Conservation (phyloP, 192 early-diverging fungal species). For the Coemansia sp. region DNA sequence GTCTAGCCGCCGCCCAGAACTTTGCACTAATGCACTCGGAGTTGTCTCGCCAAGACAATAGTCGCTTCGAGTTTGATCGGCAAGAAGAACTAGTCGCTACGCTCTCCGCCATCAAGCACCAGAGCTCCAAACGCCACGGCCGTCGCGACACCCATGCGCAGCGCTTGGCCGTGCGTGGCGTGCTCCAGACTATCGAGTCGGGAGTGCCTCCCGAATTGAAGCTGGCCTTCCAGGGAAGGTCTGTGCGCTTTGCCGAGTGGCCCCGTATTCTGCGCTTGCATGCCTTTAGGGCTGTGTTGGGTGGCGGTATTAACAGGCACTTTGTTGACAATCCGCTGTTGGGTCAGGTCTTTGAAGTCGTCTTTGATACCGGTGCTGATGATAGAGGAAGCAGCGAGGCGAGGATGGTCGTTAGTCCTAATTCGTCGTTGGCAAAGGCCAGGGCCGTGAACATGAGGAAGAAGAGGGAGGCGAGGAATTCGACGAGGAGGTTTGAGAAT, state of each 20-base stretch:
- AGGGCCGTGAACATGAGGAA: constrained; percentile 20
- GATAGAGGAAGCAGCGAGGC: constrained; percentile 1
- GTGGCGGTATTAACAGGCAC: constrained; percentile 45
- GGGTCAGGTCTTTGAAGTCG: constrained; percentile 51
- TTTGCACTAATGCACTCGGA: constrained; percentile 70
- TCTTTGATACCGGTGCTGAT: constrained; percentile 12
- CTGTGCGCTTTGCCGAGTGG: constrained; percentile 61
- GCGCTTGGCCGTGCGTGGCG: constrained; percentile 64
- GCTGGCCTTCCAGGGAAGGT: constrained; percentile 52
- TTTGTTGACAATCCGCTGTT: constrained; percentile 51
- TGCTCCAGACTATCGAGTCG: constrained; percentile 60
- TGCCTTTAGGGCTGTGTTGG: constrained; percentile 29
- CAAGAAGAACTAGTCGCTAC: constrained; percentile 60
- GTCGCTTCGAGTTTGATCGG: constrained; percentile 54
- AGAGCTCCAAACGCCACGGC: constrained; percentile 57
- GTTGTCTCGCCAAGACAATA: constrained; percentile 11
- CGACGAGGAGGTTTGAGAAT: neutral
- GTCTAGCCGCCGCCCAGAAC: constrained; percentile 70
- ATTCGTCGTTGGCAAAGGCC: constrained; percentile 36
- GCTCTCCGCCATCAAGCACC: constrained; percentile 56
- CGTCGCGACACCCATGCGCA: constrained; percentile 60
- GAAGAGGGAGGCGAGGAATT: constrained; percentile 5
- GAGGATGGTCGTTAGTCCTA: constrained; percentile 27
- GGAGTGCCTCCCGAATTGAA: constrained; percentile 55
- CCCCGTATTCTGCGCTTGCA: constrained; percentile 41